Percentiles rank a stretch among this genome's conserved stretches.
These are phyloP conservation scores for Exophiala spinifera DNA, from an alignment of 2,329 filamentous ascomycete species.

Conservation along the genomic window DNA sequence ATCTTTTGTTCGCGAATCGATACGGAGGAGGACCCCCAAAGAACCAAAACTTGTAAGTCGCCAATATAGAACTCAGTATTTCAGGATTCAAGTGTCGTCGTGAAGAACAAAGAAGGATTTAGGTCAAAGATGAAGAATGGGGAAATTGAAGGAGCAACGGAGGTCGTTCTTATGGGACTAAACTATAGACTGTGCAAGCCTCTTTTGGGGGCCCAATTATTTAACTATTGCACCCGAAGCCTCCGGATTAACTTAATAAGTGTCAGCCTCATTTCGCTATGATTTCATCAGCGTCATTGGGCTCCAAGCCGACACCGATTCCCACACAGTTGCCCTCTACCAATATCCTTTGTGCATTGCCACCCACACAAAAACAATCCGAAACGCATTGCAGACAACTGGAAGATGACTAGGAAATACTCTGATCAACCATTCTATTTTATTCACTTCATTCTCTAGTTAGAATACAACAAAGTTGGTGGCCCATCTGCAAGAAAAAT, in stretches of 20 bases:
- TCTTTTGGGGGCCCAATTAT: background rate
- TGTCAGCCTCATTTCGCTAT: background rate
- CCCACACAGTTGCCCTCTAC: too few relatives aligned
- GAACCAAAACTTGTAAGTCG: background rate
- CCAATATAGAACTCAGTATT: background rate
- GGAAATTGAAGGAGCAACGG: slow-evolving; percentile 1
- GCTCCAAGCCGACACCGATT: too few relatives aligned
- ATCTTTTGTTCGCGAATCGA: too few relatives aligned
- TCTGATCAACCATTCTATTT: slow-evolving; percentile 16
- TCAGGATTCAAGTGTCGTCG: background rate
- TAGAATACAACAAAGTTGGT: slow-evolving; percentile 22
- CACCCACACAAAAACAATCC: too few relatives aligned
- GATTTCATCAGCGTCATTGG: background rate
- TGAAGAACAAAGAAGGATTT: background rate
- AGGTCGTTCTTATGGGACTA: background rate
- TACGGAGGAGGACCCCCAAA: too few relatives aligned
- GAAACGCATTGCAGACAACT: too few relatives aligned
- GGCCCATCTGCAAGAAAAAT: slow-evolving; percentile 3
- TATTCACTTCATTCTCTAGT: slow-evolving; percentile 16
- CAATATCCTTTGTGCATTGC: background rate
- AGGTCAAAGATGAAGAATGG: background rate
- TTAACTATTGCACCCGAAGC: too few relatives aligned
- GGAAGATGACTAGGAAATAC: background rate
- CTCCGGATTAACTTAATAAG: too few relatives aligned
- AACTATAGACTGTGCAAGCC: background rate